These are phyloP conservation scores for Aspergillus baeticus DNA, from an alignment of 495 filamentous ascomycete genomes.

Conservation along the genomic window DNA sequence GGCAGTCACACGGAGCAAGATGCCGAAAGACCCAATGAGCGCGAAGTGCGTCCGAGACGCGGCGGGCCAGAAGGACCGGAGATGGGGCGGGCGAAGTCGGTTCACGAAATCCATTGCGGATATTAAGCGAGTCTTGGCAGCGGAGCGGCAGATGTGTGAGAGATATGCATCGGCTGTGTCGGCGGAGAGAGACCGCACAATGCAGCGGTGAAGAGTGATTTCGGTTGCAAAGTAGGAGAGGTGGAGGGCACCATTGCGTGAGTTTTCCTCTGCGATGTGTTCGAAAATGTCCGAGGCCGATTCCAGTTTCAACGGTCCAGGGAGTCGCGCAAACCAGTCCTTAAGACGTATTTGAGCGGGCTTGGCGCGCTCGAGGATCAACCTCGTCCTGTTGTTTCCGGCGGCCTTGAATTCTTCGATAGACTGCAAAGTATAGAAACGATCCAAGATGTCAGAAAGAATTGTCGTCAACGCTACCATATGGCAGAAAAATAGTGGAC, in stretches of 20 bases:
- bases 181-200: constrained; percentile 51
- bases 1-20: constrained; percentile 80
- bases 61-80: constrained; percentile 58
- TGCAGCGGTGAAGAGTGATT: constrained; percentile 60
- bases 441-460: constrained; percentile 58
- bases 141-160: constrained; percentile 91
- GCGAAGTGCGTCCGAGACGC: constrained; percentile 54
- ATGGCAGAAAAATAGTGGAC: constrained; percentile 54
- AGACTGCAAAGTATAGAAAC: constrained; percentile 59
- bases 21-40: constrained; percentile 54
- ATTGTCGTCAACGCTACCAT: constrained; percentile 60
- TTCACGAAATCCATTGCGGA: constrained; percentile 60
- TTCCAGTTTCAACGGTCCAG: constrained; percentile 54
- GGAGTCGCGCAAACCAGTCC: constrained; percentile 57
- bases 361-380: constrained; percentile 60
- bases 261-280: constrained; percentile 38
- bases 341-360: constrained; percentile 59
- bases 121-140: constrained; percentile 60
- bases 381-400: constrained; percentile 47
- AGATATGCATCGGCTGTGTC: constrained; percentile 55
- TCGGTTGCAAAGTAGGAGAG: constrained; percentile 62
- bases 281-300: constrained; percentile 42
- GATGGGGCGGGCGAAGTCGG: constrained; percentile 50
- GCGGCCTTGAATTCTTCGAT: constrained; percentile 52
- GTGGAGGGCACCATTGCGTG: constrained; percentile 54